These are phyloP conservation scores for Glycyrrhiza uralensis DNA, from an alignment of 306 rosid species.

Conservation along the genomic window DNA sequence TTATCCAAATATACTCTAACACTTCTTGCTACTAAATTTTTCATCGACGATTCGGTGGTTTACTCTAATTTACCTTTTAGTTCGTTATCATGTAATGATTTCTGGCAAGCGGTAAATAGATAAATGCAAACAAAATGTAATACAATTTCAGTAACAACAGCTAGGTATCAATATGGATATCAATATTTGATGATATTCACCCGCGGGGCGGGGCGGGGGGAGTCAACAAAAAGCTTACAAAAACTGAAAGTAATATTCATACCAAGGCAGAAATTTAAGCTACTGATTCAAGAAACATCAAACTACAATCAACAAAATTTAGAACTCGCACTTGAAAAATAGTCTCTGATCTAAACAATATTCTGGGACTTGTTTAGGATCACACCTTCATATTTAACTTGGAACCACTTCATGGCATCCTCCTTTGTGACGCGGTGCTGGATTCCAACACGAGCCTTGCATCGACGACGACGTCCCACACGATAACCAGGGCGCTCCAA, in stretches of 20 bases:
- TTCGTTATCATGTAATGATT: too few relatives aligned
- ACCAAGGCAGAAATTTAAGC: background rate
- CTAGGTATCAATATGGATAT: background rate
- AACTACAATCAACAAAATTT: slow-evolving; percentile 22
- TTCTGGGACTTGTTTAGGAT: slow-evolving; percentile 80
- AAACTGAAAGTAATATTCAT: background rate
- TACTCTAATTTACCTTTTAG: too few relatives aligned
- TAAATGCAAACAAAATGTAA: background rate
- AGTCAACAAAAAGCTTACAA: background rate
- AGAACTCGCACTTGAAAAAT: background rate
- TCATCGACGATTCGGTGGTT: too few relatives aligned
- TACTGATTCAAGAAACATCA: slow-evolving; percentile 12
- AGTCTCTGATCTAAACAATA: slow-evolving; percentile 12
- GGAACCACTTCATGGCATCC: slow-evolving; percentile 97
- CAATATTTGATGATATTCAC: slow-evolving; percentile 7
- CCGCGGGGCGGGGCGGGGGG: too few relatives aligned
- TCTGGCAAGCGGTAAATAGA: background rate
- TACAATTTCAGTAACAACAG: background rate
- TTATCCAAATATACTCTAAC: too few relatives aligned
- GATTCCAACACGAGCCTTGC: slow-evolving; percentile 81
- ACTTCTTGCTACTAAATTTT: too few relatives aligned
- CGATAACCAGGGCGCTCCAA: slow-evolving; percentile 86
- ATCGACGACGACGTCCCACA: slow-evolving; percentile 72
- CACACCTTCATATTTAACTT: slow-evolving; percentile 85
- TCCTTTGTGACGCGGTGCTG: slow-evolving; percentile 87